Base-by-base conservation (phyloP, 2,329 filamentous ascomycete species). In the Aureobasidium sp. region DNA sequence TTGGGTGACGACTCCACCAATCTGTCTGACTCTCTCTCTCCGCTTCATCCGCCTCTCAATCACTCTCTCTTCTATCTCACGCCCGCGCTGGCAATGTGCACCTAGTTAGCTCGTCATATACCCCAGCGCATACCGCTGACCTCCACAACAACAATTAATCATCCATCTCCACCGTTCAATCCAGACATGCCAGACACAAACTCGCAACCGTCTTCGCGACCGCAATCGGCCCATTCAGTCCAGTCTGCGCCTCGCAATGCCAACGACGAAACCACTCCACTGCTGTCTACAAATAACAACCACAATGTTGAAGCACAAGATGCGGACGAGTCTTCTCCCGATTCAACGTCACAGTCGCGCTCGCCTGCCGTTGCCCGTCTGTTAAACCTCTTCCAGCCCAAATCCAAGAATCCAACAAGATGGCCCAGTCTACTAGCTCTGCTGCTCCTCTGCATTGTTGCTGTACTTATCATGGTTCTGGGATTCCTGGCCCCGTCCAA, bases 371-470 rank as follows among this genome's bases (percentile, higher is more conserved):
- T 71, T 25, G 68, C 70, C n/a, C 72, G 73, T 51, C 64, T 76
- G 63, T 65, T 75, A 51, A 70, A 68, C 30, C 70, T 72, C 37
- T 66, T 75, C 49, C 70, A 68, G 63, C 67, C 59, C 68, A 67
- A 60, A 64, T 64, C 5, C 5, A 78, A 75, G 62, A 73, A 70
- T 44, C 70, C 75, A 62, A 73, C 75, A 65, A 77, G 79, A 66
- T 96, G 90, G 90, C 87, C 90, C 9, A 93, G 88, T 41, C 78
- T 91, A 36, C 79, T 95, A 42, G 88, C 92, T 34, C 83, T 96
- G 64, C 67, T 81, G 1, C 62, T 88, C 2, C 76, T 97, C 9
- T 88, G 82, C 53, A 66, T 83, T 1, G 69, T 86, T 7, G 79
- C 87, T 6, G 68, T 93, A 27, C 72, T 81, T 32, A 90, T 96